Base-by-base conservation (phyloP, 768 basidiomycete species). In the Tylopilus vinaceipallidus region DNA sequence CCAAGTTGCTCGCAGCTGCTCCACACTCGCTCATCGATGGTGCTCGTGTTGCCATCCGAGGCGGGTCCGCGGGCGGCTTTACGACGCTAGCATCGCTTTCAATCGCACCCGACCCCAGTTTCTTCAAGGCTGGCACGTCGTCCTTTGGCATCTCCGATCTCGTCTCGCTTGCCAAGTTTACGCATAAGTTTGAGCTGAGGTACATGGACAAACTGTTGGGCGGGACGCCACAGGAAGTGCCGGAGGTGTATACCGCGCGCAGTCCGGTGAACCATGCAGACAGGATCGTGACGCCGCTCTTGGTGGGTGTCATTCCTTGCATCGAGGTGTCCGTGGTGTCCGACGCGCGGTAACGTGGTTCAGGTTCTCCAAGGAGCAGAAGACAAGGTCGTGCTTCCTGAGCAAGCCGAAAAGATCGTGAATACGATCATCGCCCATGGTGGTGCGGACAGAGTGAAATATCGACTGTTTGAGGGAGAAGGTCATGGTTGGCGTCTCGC, bases 81-180 rank as follows among this genome's bases (percentile, higher is more conserved):
- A 88, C 87, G 2, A 74, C 76, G 6, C 77, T 93, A 29, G 73
- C 70, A 0, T 56, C 75, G 10, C 65, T 82, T 10, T 73, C 73
- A 45, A 60, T 66, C 26, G 73, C 74, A 11, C 73, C 68, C 10
- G 68, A 71, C 11, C 66, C 73, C 0, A 64, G 73, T n/a, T 70
- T 63, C 10, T 73, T 76, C 20, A 88, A 85, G 55, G 77, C 85
- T 0, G 87, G 81, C 0, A 75, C 82, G 2, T 83, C 81, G 0
- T 70, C 69, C n/a, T 93, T 75, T 57, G 90, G 91, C 0, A 71
- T 92, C 39, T 82, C 82, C 0, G 83, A 90, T 58, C 66, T 91
- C 27, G 63, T 62, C 11, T 72, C 64, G 42, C 73, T 91, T 9
- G 77, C 73, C 3, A 71, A 77, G 36, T 80, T 81, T 50, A 85